These are phyloP conservation scores for Naegleria fowleri DNA, from an alignment of 208 protist genomes.

Conservation along the genomic window DNA sequence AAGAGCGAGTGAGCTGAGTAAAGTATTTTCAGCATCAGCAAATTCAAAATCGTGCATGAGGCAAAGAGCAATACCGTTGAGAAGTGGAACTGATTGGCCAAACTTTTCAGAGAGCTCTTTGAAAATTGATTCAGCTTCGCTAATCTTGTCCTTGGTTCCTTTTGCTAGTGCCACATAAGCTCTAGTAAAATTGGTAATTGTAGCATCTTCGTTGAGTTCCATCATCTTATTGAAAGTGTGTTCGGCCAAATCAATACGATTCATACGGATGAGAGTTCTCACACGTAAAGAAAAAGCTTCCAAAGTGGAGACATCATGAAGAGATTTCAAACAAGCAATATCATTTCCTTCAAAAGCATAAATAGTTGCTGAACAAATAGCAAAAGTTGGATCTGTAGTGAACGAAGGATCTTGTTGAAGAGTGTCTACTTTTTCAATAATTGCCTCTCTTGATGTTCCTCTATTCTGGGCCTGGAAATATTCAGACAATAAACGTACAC, in stretches of 20 bases:
- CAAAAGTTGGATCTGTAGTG: conserved; percentile 38
- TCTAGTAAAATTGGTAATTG: conserved; percentile 59
- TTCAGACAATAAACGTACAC: conserved; percentile 55
- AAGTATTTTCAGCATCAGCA: conserved; percentile 58
- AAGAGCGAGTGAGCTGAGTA: conserved; percentile 64
- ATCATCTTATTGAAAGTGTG: conserved; percentile 66
- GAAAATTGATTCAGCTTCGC: conserved; percentile 58
- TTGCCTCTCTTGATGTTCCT: conserved; percentile 19
- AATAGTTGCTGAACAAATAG: conserved; percentile 54
- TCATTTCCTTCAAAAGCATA: conserved; percentile 51
- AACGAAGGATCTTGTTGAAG: background rate
- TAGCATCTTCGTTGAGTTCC: conserved; percentile 66
- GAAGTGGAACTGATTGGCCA: conserved; percentile 58
- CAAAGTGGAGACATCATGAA: background rate
- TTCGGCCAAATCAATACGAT: conserved; percentile 63
- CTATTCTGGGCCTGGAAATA: conserved; percentile 38
- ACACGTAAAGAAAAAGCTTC: conserved; percentile 39
- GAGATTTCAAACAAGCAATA: conserved; percentile 52
- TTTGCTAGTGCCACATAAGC: conserved; percentile 60
- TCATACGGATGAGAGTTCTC: conserved; percentile 61
- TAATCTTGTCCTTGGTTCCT: conserved; percentile 45
- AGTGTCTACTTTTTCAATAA: background rate
- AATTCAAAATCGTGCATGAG: conserved; percentile 58
- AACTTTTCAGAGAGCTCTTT: conserved; percentile 62
- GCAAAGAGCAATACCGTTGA: conserved; percentile 66